Evolutionary conservation across 2,329 filamentous ascomycete species (phyloP), one percentile per base, ranked within the genome.

Genomic region (Xylariaceae sp.): DNA sequence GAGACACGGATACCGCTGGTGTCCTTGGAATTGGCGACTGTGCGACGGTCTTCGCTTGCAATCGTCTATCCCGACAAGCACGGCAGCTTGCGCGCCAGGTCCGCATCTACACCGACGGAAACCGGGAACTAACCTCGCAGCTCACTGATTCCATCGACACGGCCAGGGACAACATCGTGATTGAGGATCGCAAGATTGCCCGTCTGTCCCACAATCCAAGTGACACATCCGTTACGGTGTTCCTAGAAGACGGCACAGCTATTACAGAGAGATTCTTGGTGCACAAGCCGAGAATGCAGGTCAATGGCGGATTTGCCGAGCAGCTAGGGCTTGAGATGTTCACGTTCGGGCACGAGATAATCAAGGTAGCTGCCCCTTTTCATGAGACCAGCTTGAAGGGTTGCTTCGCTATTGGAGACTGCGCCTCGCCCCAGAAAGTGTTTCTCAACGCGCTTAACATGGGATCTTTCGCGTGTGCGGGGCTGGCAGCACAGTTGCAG

Each of bases 311-410:
- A 1, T 76, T 77, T 60, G 74, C 62, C 20, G 70, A 70, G 54
- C 77, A 77, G 62, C 72, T 77, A 26, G 73, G 70, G 4, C 68
- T 82, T 4, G 73, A 77, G 53, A 57, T 69, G n/a, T n/a, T n/a
- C 16, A 67, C 67, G 9, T 61, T 67, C 0, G 60, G 58, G 21
- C 78, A 77, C 0, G 75, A 79, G n/a, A 30, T 32, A 21, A 8
- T 26, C 16, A 4, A 27, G 24, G 35, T 39, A 21, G n/a, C 26
- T 30, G 29, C 30, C 3, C 35, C 36, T 7, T 41, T 81, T 55
- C 67, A 75, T 18, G 71, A 77, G 65, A 81, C 80, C 6, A 79
- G 65, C 46, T 30, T 51, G 29, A 41, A 6, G 3, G 50, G 52
- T 23, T 29, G 24, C 26, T 59, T 53, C 18, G 53, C 56, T 8